Evolutionary conservation across 441 rosid species (phyloP), one percentile per base, ranked within the genome.

Genomic region (Melastoma candidum): DNA sequence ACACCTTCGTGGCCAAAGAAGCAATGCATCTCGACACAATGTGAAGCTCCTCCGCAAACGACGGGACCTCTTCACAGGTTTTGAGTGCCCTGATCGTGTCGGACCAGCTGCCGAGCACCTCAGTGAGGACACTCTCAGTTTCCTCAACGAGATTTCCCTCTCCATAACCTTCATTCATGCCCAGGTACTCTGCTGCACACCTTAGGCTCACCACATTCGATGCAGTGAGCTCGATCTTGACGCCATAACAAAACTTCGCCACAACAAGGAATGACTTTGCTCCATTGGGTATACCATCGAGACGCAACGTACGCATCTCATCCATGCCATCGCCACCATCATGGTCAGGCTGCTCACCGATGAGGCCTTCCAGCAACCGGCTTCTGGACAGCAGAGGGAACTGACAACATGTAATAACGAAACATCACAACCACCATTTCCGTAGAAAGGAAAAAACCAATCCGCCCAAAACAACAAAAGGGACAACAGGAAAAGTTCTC

Each of bases 371-470:
- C 7, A 92, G 71, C 24, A 77, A 64, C 57, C 75, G 73, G 70
- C 98, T 92, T 74, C 88, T 78, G 13, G 95, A 88, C 50, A 92
- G 76, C 82, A 92, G 61, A 0, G 98, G 98, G 68, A 92, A 88
- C 98, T 87, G 69, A 12, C 41, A 22, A 45, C 44, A 41, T 46
- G 53, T 13, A 32, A 43, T 48, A 29, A 11, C 26, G n/a, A 32
- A 49, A 60, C 26, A 11, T 36, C n/a, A 26, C 41, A 46, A 46
- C 50, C 12, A 0, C 2, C 24, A 41, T 44, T 46, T 10, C 12
- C 54, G 12, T 2, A 12, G 36, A 52, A 52, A 52, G 14, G 39
- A 32, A 52, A 45, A 52, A 12, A 36, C 24, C 0, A 52, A 52
- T 52, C 45, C 12, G 2, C 9, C 26, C 45, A 36, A 52, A 52